Percentiles rank a stretch among this genome's conserved stretches.
phyloP scores from a whole-genome alignment of 2,329 filamentous ascomycete genomes.

The Diaporthe citrichinensis region DNA sequence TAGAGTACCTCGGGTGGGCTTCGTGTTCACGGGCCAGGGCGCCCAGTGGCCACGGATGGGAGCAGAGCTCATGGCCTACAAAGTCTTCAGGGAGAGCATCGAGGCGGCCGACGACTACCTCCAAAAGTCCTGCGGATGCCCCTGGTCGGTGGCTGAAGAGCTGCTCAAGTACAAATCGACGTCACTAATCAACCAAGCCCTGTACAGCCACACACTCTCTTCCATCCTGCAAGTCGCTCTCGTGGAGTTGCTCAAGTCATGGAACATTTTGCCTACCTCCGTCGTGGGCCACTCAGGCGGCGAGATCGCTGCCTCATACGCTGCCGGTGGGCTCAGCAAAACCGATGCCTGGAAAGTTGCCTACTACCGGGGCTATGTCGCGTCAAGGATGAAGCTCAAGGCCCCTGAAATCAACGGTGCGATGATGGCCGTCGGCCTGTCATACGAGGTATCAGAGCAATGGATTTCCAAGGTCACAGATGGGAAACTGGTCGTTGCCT shows the following conservation, averaged over 20 bases:
- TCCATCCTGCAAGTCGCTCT: constrained; percentile 56
- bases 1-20: neutral
- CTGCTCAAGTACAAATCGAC: constrained; percentile 21
- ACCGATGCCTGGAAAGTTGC: constrained; percentile 46
- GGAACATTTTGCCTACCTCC: constrained; percentile 43
- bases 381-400: constrained; percentile 40
- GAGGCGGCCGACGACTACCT: neutral
- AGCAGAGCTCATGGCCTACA: constrained; percentile 48
- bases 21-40: constrained; percentile 52
- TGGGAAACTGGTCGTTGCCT: constrained; percentile 25
- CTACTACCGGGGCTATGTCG: constrained; percentile 42
- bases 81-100: neutral
- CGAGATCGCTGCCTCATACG: constrained; percentile 27
- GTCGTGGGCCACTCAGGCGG: constrained; percentile 49
- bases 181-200: constrained; percentile 34
- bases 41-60: constrained; percentile 53
- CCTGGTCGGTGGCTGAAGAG: constrained; percentile 29
- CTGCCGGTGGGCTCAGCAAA: neutral
- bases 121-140: neutral
- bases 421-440: constrained; percentile 34
- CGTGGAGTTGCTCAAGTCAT: constrained; percentile 49
- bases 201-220: constrained; percentile 45
- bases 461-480: constrained; percentile 20
- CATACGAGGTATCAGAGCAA: constrained; percentile 19
- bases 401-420: constrained; percentile 29